phyloP scores from a whole-genome alignment of 768 basidiomycete genomes.

The Lentinula edodes region DNA sequence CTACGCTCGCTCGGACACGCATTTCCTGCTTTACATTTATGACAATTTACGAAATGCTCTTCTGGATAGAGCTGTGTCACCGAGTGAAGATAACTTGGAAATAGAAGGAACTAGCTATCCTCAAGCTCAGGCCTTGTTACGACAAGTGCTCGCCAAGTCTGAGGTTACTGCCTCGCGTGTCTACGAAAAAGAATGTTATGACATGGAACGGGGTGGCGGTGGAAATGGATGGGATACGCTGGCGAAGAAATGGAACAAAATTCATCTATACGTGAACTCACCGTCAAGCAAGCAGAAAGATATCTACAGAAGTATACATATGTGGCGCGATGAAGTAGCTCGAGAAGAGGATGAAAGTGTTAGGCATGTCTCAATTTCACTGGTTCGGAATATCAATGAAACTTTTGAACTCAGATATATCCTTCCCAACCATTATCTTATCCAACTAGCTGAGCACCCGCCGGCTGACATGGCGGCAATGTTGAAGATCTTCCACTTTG shows the following conservation, averaged over 20 bases:
- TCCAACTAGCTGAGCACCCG: slow-evolving; percentile 64
- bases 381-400: neutral
- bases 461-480: slow-evolving; percentile 63
- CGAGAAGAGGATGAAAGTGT: slow-evolving; percentile 85
- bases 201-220: slow-evolving; percentile 57
- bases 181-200: slow-evolving; percentile 68
- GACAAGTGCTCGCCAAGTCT: slow-evolving; percentile 65
- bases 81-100: slow-evolving; percentile 19
- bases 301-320: slow-evolving; percentile 69
- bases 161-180: slow-evolving; percentile 70
- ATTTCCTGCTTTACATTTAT: slow-evolving; percentile 90
- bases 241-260: slow-evolving; percentile 81
- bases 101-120: slow-evolving; percentile 4
- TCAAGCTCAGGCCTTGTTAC: slow-evolving; percentile 39
- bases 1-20: slow-evolving; percentile 95
- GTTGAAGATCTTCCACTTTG: slow-evolving; percentile 50
- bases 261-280: slow-evolving; percentile 28
- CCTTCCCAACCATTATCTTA: slow-evolving; percentile 68
- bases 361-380: slow-evolving; percentile 38
- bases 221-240: slow-evolving; percentile 73
- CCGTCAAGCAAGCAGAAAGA: slow-evolving; percentile 41
- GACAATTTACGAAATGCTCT: slow-evolving; percentile 87
- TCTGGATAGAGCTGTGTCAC: slow-evolving; percentile 54
- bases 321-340: slow-evolving; percentile 77
- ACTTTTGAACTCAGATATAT: slow-evolving; percentile 48